Evolutionary conservation across 306 rosid genomes (phyloP), one percentile per base, ranked within the genome.

Genomic region (Spatholobus suberectus): DNA sequence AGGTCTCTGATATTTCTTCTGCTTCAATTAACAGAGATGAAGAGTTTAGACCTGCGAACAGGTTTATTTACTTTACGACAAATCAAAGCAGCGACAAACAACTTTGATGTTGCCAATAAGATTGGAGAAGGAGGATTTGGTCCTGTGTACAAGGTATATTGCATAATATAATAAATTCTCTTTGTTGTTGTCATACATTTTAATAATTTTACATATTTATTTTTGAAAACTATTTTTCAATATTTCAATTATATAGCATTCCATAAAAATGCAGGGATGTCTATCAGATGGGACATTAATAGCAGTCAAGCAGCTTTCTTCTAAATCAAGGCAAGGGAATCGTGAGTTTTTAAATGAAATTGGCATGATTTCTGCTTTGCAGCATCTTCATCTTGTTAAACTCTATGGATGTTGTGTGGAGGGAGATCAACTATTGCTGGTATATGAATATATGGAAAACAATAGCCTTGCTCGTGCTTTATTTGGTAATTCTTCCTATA

Each of bases 91-190:
- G 94, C 94, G 40, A 90, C 94, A 54, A 77, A 82, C 34, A 82
- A 92, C 84, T 92, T 92, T 61, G 90, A 87, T 62, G 43, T 24
- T 26, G 57, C 83, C 17, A 89, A 89, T 69, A 90, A 92, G 85
- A 88, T 92, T 66, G 94, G 94, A n/a, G 94, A 92, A 81, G 94
- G 97, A 77, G 97, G 93, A 66, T 92, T 92, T 78, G 94, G 94
- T 61, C 81, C 87, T 8, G 93, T 92, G 44, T 92, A 73, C 79
- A 92, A 90, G 94, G 94, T 90, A 85, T 70, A 65, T 18, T 29
- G 0, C 37, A 23, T 43, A 20, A 52, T 29, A n/a, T 8, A 11
- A 17, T 62, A 78, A 11, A 11, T 76, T 68, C 9, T 46, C 26
- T 76, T 34, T 2, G n/a, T 46, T 2, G n/a, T 46, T 76, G 13